These are phyloP conservation scores for Zostera marina DNA, from an alignment of 116 monocot genomes.

Conservation along the genomic window DNA sequence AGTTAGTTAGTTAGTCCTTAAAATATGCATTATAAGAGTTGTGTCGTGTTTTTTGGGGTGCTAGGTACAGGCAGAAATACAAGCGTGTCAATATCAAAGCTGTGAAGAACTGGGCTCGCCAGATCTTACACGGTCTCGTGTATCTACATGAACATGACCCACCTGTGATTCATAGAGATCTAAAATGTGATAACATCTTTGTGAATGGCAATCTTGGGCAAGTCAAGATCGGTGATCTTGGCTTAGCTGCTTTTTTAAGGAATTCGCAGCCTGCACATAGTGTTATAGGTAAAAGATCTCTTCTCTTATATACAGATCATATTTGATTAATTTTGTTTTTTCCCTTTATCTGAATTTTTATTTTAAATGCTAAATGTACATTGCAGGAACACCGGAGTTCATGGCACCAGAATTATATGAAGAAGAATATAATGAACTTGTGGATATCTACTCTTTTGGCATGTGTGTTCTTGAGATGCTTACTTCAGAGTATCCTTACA, in stretches of 20 bases:
- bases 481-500: constrained; percentile 79
- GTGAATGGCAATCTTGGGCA: constrained; percentile 79
- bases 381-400: constrained; percentile 97
- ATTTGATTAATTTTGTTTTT: not conserved
- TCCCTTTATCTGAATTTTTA: not conserved
- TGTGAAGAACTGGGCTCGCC: constrained; percentile 76
- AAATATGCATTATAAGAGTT: not conserved
- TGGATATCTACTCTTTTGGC: constrained; percentile 91
- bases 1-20: not conserved
- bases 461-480: constrained; percentile 98
- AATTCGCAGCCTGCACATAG: constrained; percentile 63
- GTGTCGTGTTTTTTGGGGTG: constrained; percentile 1
- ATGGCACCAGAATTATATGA: constrained; percentile 99
- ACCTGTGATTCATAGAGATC: constrained; percentile 84
- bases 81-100: constrained; percentile 42
- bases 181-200: constrained; percentile 91
- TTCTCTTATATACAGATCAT: not conserved
- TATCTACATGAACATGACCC: constrained; percentile 75
- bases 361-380: not conserved
- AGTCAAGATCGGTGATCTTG: constrained; percentile 93
- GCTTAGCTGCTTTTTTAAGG: constrained; percentile 67
- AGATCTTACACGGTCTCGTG: constrained; percentile 57
- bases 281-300: constrained; percentile 48
- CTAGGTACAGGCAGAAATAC: constrained; percentile 57
- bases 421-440: constrained; percentile 86